Conservation (phyloP, 1,139 yeast species). For the Geotrichum candidum region DNA sequence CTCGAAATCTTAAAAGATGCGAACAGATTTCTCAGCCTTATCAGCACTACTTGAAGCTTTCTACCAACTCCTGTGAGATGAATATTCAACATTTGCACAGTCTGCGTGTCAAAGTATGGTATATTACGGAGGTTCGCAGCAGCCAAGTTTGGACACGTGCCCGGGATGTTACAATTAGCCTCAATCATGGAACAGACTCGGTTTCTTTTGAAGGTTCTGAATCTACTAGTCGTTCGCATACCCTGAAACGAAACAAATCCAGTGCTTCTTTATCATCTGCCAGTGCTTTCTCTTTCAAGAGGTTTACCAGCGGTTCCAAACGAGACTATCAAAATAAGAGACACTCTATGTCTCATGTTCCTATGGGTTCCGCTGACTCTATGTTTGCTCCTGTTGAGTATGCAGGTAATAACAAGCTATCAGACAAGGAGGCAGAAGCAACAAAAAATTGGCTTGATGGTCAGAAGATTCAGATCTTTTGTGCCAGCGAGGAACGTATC, state of each 20-base stretch:
- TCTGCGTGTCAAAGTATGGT: conserved; percentile 32
- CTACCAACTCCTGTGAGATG: conserved; percentile 20
- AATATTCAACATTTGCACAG: conserved; percentile 20
- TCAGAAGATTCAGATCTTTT: conserved; percentile 33
- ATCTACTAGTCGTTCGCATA: background rate
- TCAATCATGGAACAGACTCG: conserved; percentile 10
- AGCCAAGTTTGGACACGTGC: conserved; percentile 31
- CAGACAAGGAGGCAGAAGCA: conserved; percentile 35
- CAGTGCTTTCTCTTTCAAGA: conserved; percentile 24
- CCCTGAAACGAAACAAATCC: conserved; percentile 15
- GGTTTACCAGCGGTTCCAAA: conserved; percentile 26
- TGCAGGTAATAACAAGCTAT: conserved; percentile 32
- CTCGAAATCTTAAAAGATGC: conserved; percentile 21
- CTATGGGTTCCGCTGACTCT: conserved; percentile 20
- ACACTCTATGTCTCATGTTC: conserved; percentile 27
- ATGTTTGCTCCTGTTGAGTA: conserved; percentile 33
- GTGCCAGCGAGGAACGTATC: conserved; percentile 36
- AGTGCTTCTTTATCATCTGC: conserved; percentile 15
- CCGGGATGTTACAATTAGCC: conserved; percentile 27
- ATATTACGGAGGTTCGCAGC: conserved; percentile 32
- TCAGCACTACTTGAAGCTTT: conserved; percentile 22
- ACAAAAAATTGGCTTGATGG: conserved; percentile 33
- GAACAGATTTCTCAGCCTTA: conserved; percentile 24
- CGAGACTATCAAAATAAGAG: conserved; percentile 28
- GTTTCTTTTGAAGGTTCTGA: background rate